Conservation (phyloP, 1,139 yeast genomes). For the Saccharomyces hybrid region DNA sequence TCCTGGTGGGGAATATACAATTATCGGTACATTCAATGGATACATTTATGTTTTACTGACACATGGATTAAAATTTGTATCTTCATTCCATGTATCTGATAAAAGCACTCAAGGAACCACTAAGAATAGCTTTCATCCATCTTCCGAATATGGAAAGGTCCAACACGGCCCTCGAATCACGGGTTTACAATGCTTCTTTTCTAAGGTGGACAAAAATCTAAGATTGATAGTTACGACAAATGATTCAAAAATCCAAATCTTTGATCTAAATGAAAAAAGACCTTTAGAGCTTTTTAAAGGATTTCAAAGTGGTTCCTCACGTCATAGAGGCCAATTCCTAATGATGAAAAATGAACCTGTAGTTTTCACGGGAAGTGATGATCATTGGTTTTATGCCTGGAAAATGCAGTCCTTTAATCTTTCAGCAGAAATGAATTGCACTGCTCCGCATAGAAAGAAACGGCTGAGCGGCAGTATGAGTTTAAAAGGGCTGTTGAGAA, state of each 20-base stretch:
- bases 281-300: slow-evolving; percentile 70
- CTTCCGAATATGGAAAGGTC: slow-evolving; percentile 6
- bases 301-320: slow-evolving; percentile 59
- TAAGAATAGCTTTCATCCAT: slow-evolving; percentile 3
- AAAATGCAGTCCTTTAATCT: slow-evolving; percentile 13
- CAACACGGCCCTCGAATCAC: slow-evolving; percentile 41
- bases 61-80: slow-evolving; percentile 49
- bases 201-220: slow-evolving; percentile 18
- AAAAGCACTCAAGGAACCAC: slow-evolving; percentile 14
- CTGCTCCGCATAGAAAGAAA: slow-evolving; percentile 46
- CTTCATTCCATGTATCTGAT: slow-evolving; percentile 48
- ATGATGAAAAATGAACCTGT: slow-evolving; percentile 11
- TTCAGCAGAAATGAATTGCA: slow-evolving; percentile 17
- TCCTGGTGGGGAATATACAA: slow-evolving; percentile 46
- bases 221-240: slow-evolving; percentile 57
- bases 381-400: slow-evolving; percentile 36
- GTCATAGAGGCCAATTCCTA: slow-evolving; percentile 49
- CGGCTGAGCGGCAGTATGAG: slow-evolving; percentile 12
- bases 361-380: slow-evolving; percentile 41
- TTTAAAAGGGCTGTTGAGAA: slow-evolving; percentile 2
- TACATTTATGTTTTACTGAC: slow-evolving; percentile 56
- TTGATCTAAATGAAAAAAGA: slow-evolving; percentile 46
- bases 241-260: slow-evolving; percentile 68
- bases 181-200: slow-evolving; percentile 37
- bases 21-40: slow-evolving; percentile 82